Base-by-base conservation (phyloP, 169 alveolate species). In the Plasmodium vivax region DNA sequence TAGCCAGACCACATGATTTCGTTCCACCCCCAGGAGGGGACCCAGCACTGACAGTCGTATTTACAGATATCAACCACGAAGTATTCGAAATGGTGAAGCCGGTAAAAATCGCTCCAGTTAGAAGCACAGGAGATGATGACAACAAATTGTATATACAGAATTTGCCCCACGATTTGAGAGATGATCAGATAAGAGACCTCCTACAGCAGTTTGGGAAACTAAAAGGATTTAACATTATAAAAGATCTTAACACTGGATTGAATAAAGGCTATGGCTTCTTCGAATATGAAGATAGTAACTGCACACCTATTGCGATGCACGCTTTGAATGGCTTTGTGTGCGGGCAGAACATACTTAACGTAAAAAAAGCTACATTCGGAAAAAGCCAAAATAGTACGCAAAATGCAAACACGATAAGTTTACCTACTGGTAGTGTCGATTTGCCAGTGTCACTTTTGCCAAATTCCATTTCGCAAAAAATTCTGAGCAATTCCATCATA, bases 241-340 rank as follows among this genome's bases (percentile, higher is more conserved):
- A 96, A 93, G 98, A 97, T 93, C 84, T 93, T 83, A 94, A 85
- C 58, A 97, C 98, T 3, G 98, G 98, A 51, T 84, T 88, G 82
- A 95, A 96, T 93, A 97, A 97, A 88, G 98, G 98, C 51, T 96
- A 96, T 93, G 98, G 98, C 10, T 97, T 97, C 81, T 96, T 97
- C 54, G 98, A 97, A 93, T 97, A 95, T 83, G 98, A 97, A 85
- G 98, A 97, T 87, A 92, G 97, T 45, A 96, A 96, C 23, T 95
- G 96, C 36, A 96, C 98, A 43, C 97, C 97, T 77, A 93, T 95
- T 87, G 98, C 98, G 36, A 96, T 97, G 45, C 94, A 95, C 56
- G 98, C 96, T 71, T 74, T 95, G 95, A 95, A 94, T 83, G 98
- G 98, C 73, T 73, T 85, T 43, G 97, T 87, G n/a, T 83, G 95